Percentiles rank a stretch among this genome's conserved stretches.
These are phyloP conservation scores for Akanthomyces dipterigenus DNA, from an alignment of 2,329 filamentous ascomycete species.

Conservation along the genomic window DNA sequence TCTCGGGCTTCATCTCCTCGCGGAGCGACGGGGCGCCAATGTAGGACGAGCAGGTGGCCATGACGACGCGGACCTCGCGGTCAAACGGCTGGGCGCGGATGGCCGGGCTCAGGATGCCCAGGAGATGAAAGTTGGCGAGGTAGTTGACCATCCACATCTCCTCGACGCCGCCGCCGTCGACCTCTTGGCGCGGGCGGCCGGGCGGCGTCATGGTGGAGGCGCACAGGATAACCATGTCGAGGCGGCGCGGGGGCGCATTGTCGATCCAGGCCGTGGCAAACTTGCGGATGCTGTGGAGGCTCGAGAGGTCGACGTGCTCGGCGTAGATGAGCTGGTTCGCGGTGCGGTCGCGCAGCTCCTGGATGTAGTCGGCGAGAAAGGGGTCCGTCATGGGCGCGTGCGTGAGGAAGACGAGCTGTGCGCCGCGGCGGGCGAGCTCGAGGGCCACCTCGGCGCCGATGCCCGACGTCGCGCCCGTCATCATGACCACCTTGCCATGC, in stretches of 20 bases:
- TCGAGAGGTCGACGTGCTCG: slow-evolving; percentile 85
- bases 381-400: slow-evolving; percentile 74
- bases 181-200: slow-evolving; percentile 53
- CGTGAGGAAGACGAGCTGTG: slow-evolving; percentile 85
- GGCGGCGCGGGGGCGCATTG: slow-evolving; percentile 77
- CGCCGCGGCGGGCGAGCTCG: slow-evolving; percentile 72
- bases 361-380: slow-evolving; percentile 87
- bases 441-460: slow-evolving; percentile 73
- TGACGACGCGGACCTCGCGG: slow-evolving; percentile 81
- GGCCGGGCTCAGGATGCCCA: slow-evolving; percentile 86
- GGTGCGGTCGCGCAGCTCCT: slow-evolving; percentile 71
- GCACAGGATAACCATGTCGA: slow-evolving; percentile 89
- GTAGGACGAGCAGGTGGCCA: slow-evolving; percentile 84
- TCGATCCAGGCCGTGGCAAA: slow-evolving; percentile 99
- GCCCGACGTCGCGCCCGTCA: slow-evolving; percentile 91
- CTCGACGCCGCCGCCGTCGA: slow-evolving; percentile 79
- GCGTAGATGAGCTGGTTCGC: slow-evolving; percentile 87
- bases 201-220: slow-evolving; percentile 70
- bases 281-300: slow-evolving; percentile 79
- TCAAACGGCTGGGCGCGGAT: slow-evolving; percentile 88
- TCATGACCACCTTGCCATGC: slow-evolving; percentile 88
- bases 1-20: slow-evolving; percentile 40
- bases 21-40: slow-evolving; percentile 66
- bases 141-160: slow-evolving; percentile 93
- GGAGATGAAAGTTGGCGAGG: slow-evolving; percentile 88